Evolutionary conservation across 2,329 filamentous ascomycete species (phyloP).

Genomic region (Sarocladiaceae sp.): DNA sequence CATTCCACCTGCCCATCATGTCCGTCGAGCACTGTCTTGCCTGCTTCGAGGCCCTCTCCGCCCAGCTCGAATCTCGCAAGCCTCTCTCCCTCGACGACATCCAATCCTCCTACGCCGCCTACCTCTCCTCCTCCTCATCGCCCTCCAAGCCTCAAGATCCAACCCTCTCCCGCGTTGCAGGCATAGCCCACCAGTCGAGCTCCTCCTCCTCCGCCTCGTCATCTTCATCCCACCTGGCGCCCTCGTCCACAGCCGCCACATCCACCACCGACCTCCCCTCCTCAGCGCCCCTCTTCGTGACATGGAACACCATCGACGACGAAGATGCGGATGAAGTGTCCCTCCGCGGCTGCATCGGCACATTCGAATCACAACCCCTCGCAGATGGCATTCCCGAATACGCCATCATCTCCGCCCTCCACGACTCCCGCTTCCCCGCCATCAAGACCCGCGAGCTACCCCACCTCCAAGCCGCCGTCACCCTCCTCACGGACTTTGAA

Average conservation of each 20-base stretch:
- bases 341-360: slow-evolving; percentile 92
- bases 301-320: slow-evolving; percentile 70
- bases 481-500: slow-evolving; percentile 82
- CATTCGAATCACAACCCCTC: slow-evolving; percentile 74
- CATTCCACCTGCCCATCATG: slow-evolving; percentile 8
- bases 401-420: slow-evolving; percentile 68
- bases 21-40: slow-evolving; percentile 70
- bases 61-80: slow-evolving; percentile 65
- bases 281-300: slow-evolving; percentile 79
- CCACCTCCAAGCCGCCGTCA: slow-evolving; percentile 60
- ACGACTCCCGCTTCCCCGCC: slow-evolving; percentile 57
- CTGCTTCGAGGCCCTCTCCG: slow-evolving; percentile 83
- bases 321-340: slow-evolving; percentile 46
- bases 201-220: slow-evolving; percentile 14
- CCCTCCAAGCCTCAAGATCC: slow-evolving; percentile 28
- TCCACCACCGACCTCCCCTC: slow-evolving; percentile 30
- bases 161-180: slow-evolving; percentile 17
- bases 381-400: slow-evolving; percentile 69
- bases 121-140: slow-evolving; percentile 17
- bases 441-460: slow-evolving; percentile 49
- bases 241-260: slow-evolving; percentile 18
- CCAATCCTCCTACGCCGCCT: slow-evolving; percentile 56
- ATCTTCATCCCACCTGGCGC: slow-evolving; percentile 29
- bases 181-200: not conserved
- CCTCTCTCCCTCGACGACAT: slow-evolving; percentile 62